Conservation (phyloP, 768 basidiomycete species). For the Termitomyces sp. region DNA sequence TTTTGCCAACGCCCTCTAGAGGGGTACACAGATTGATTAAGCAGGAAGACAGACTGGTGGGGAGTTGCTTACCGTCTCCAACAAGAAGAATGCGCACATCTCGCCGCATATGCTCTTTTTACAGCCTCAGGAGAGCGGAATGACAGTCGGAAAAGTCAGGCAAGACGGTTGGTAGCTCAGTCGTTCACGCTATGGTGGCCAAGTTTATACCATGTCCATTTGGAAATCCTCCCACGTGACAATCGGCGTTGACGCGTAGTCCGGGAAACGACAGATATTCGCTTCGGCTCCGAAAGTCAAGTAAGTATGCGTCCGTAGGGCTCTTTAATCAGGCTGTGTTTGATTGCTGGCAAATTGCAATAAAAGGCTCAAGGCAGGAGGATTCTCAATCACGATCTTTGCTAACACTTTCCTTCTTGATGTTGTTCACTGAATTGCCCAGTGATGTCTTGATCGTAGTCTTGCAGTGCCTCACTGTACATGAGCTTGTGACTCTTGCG, state of each 20-base stretch:
- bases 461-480: constrained; percentile 39
- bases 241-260: not conserved
- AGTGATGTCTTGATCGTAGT: constrained; percentile 55
- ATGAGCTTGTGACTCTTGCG: constrained; percentile 40
- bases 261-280: too few relatives aligned
- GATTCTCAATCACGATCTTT: not conserved
- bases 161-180: not conserved
- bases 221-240: constrained; percentile 17
- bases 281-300: not conserved
- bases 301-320: not conserved
- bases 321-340: not conserved
- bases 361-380: not conserved
- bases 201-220: constrained; percentile 13
- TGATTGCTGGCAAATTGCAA: not conserved
- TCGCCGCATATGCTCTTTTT: constrained; percentile 59
- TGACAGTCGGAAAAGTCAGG: constrained; percentile 2
- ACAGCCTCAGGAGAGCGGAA: constrained; percentile 8
- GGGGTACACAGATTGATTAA: constrained; percentile 10
- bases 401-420: not conserved
- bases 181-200: not conserved
- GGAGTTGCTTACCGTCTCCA: constrained; percentile 71
- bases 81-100: constrained; percentile 94
- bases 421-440: constrained; percentile 37
- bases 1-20: constrained; percentile 95
- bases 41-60: constrained; percentile 4